Evolutionary conservation across 2,329 filamentous ascomycete genomes (phyloP), one percentile per base, ranked within the genome.

Genomic region (Alternaria sp.): DNA sequence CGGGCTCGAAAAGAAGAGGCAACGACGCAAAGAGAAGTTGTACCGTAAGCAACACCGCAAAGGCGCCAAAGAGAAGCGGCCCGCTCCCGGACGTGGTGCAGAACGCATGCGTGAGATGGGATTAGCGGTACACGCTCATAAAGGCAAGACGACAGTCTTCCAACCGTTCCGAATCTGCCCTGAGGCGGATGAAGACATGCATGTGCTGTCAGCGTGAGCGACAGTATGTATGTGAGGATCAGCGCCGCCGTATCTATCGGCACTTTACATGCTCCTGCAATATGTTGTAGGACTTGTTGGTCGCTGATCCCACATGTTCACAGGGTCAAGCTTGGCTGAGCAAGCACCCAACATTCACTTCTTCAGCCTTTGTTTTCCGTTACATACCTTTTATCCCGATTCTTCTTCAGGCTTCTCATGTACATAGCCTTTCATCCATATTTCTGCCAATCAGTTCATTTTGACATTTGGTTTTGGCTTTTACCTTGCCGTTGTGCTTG

Each of bases 51-150:
- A 94, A 75, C 96, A 92, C 82, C 90, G 93, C 76, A 92, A 93
- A 72, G 90, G 90, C 59, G 89, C 89, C 66, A 93, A 87, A 70
- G 87, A 90, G 69, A 86, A 87, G 64, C 89, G 88, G 70, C 88
- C 92, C 55, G 67, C 69, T 22, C 86, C 92, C 40, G 95, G 95
- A 57, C 91, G 92, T 76, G 95, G 95, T 57, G 93, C 92, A 36
- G 92, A 97, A 82, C 89, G 94, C 67, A 99, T 99, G 95, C 87
- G 90, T 72, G 92, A 96, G 79, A 86, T 99, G 60, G 95, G 94
- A 55, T 85, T 98, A 57, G 75, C 92, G 95, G 85, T 93, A 92
- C 60, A 92, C 92, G 74, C 93, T 92, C 80, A 72, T 62, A 91
- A 89, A 59, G 75, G 76, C 60, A 77, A 76, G 57, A 67, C 64